phyloP scores from a whole-genome alignment of 2,329 filamentous ascomycete genomes.

The Ophiostoma perfectum region DNA sequence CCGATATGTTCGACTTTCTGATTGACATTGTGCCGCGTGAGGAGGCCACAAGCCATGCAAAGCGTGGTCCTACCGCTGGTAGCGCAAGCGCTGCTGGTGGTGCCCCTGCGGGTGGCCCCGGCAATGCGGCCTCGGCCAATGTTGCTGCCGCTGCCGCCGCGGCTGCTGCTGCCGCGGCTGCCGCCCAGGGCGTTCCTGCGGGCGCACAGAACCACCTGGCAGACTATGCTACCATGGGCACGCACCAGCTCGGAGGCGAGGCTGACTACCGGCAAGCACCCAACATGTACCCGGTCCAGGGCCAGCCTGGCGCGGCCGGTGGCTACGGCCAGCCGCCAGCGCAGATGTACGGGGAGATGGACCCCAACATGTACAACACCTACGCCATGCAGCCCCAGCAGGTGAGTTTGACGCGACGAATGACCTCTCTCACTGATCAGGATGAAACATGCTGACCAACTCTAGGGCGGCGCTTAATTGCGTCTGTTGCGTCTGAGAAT shows the following conservation, averaged over 20 bases:
- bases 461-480: constrained; percentile 2
- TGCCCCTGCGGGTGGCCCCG: constrained; percentile 40
- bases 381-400: constrained; percentile 75
- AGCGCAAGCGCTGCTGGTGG: constrained; percentile 26
- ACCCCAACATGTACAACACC: constrained; percentile 75
- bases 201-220: constrained; percentile 52
- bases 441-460: background rate
- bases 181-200: constrained; percentile 43
- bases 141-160: constrained; percentile 24
- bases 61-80: constrained; percentile 58
- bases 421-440: background rate
- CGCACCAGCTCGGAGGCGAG: constrained; percentile 60
- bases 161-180: constrained; percentile 26
- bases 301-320: constrained; percentile 61
- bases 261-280: constrained; percentile 75
- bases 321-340: constrained; percentile 73
- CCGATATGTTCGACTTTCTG: constrained; percentile 99
- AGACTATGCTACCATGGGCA: constrained; percentile 52
- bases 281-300: constrained; percentile 72
- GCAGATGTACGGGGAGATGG: constrained; percentile 74
- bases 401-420: constrained; percentile 46
- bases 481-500: background rate
- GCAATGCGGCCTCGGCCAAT: constrained; percentile 43
- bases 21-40: constrained; percentile 98
- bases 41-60: constrained; percentile 80